Conservation (phyloP, 805 yeast species). For the Teunomyces barrocoloradensis region DNA sequence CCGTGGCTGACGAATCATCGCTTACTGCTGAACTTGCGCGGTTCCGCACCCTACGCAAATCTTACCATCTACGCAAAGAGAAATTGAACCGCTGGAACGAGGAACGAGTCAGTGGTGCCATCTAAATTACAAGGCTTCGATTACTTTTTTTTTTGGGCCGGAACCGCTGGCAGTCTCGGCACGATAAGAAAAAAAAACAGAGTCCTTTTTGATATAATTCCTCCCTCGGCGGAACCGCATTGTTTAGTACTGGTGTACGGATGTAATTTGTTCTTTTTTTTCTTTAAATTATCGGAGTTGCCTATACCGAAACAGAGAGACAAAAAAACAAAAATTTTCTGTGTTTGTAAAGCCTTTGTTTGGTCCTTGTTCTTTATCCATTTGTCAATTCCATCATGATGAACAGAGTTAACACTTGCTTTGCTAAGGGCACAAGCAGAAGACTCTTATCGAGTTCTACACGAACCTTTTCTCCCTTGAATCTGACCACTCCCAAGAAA, state of each 20-base stretch:
- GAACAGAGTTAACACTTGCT: constrained; percentile 10
- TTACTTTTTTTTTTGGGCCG: neutral
- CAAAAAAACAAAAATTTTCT: neutral
- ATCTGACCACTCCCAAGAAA: constrained; percentile 14
- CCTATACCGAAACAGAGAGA: neutral
- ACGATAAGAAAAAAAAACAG: too few species aligned
- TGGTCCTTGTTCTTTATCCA: neutral
- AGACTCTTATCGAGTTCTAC: constrained; percentile 24
- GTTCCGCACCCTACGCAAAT: constrained; percentile 23
- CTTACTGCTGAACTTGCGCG: constrained; percentile 5
- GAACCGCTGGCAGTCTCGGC: too few species aligned
- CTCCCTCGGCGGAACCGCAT: neutral
- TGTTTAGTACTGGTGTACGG: neutral
- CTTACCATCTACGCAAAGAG: constrained; percentile 35
- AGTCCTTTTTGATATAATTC: too few species aligned
- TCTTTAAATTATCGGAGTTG: neutral
- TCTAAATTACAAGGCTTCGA: neutral
- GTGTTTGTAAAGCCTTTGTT: neutral
- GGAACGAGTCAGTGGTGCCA: constrained; percentile 39
- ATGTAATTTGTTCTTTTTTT: neutral
- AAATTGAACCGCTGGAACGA: constrained; percentile 43
- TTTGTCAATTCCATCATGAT: constrained; percentile 4
- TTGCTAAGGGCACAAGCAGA: neutral
- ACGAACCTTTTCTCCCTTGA: constrained; percentile 18
- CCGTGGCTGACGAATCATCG: neutral